Evolutionary conservation across 2,329 filamentous ascomycete genomes (phyloP).

Genomic region (Fusarium tjaetaba): DNA sequence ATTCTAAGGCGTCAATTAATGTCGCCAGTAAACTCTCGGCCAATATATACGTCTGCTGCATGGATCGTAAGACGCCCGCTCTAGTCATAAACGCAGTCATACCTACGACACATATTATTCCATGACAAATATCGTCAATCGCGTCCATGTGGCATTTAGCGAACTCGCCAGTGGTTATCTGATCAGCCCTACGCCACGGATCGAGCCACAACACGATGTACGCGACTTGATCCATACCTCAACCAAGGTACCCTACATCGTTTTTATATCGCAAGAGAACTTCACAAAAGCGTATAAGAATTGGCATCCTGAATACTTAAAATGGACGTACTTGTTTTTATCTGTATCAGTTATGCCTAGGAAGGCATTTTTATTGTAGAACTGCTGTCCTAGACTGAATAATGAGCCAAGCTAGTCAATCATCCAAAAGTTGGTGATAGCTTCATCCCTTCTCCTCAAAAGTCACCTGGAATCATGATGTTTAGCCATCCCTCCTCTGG

Average conservation of each 20-base stretch:
- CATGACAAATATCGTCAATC: background rate
- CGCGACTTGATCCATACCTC: background rate
- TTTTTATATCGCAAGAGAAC: background rate
- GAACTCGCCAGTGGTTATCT: background rate
- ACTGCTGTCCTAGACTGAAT: rapidly evolving
- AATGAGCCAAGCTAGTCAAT: too few relatives aligned
- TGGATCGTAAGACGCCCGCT: background rate
- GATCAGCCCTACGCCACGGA: conserved; percentile 1
- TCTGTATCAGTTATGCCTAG: background rate
- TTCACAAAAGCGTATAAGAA: background rate
- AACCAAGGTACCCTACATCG: conserved; percentile 14
- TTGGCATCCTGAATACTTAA: rapidly evolving
- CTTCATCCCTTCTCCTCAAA: rapidly evolving
- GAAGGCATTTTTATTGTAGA: background rate
- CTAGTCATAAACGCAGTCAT: too few relatives aligned
- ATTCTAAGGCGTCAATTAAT: background rate
- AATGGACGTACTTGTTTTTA: rapidly evolving
- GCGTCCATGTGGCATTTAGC: background rate
- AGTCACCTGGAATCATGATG: rapidly evolving
- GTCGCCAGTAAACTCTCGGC: background rate
- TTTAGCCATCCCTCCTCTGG: rapidly evolving
- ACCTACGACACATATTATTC: background rate
- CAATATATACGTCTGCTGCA: background rate
- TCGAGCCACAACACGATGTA: background rate
- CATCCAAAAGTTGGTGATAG: background rate